Base-by-base conservation (phyloP, 2,329 filamentous ascomycete genomes). In the Passalora sequoiae region DNA sequence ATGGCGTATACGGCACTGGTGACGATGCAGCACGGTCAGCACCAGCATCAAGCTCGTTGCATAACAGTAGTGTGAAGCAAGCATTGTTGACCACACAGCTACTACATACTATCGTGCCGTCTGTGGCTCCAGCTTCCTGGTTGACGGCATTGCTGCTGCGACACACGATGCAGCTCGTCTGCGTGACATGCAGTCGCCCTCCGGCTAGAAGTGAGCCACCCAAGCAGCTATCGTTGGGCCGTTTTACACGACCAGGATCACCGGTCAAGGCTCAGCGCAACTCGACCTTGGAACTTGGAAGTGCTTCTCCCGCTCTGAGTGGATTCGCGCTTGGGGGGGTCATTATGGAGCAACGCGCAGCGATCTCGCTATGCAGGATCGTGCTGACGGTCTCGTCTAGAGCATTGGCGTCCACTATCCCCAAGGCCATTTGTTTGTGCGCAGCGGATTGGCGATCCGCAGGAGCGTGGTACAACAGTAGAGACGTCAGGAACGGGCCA, bases 311-410 rank as follows among this genome's bases (percentile, higher is more conserved):
- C 37, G 33, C 30, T 28, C 36, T 39, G 40, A 43, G 46, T 52
- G 50, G 50, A 49, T 47, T 46, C 37, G 28, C 43, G 41, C 44
- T 47, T n/a, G n/a, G n/a, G 38, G 48, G 38, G 46, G 46, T 47
- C 42, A 47, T 53, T 50, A 42, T 37, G 46, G 41, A 49, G 42
- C 43, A 40, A 24, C 35, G 44, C 38, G 44, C 36, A 40, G 43
- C 39, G 39, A 46, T 49, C 38, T 46, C 38, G 43, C 29, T 21
- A 38, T 46, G 38, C 49, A 51, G 45, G 42, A 50, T 50, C 42
- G 43, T 42, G 47, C 44, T 47, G 41, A 48, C 44, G n/a, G 48
- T 45, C 42, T 50, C 44, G 42, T 44, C 25, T 43, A 40, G 37
- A 42, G 32, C 25, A 10, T 13, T 33, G 39, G 35, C 33, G 19